These are phyloP conservation scores for Fraxinus velutina DNA, from an alignment of 305 asterid genomes.

Conservation along the genomic window DNA sequence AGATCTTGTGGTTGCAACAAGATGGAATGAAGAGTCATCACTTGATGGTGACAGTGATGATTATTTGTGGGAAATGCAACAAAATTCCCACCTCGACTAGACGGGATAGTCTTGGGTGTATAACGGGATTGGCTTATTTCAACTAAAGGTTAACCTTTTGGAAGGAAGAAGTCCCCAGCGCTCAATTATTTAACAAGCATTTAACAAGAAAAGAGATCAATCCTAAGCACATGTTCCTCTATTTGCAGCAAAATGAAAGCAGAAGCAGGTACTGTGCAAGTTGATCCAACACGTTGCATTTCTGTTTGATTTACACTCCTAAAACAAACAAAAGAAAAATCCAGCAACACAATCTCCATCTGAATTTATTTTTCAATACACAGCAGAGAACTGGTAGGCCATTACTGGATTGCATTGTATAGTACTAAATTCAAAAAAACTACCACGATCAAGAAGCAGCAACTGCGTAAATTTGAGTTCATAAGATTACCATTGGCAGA, in stretches of 20 bases:
- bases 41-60: neutral
- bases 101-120: neutral
- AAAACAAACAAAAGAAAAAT: neutral
- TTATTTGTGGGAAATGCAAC: neutral
- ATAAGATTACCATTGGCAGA: constrained; percentile 57
- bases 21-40: neutral
- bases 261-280: neutral
- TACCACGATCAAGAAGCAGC: neutral
- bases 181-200: neutral
- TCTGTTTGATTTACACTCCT: neutral
- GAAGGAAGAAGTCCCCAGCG: neutral
- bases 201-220: neutral
- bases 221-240: neutral
- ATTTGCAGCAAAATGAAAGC: neutral
- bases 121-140: neutral
- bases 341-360: neutral
- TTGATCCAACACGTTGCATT: neutral
- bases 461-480: neutral
- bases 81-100: neutral
- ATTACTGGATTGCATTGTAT: neutral
- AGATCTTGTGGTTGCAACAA: neutral
- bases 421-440: neutral
- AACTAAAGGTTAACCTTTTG: neutral
- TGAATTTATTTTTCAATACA: neutral
- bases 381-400: neutral